A percentile compares a stretch with the other conserved stretches of the same genome.
Conservation (phyloP, 2,329 filamentous ascomycete genomes). For the Fusarium mundagurra region DNA sequence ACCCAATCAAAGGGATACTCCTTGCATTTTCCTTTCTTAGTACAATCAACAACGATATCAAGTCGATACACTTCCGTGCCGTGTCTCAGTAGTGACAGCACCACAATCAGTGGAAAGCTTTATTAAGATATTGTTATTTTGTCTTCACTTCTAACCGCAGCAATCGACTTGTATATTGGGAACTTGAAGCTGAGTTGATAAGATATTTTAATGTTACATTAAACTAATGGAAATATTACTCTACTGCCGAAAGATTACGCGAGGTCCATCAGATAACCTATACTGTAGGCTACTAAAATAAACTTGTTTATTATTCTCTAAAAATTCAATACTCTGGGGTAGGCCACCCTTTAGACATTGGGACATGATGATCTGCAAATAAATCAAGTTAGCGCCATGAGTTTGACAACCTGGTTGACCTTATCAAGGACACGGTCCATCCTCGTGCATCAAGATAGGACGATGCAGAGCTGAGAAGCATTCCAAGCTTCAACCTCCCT, state of each 20-base stretch:
- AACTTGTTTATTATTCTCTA: not conserved
- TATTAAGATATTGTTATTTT: rapidly evolving
- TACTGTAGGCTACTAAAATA: not conserved
- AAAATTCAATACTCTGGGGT: not conserved
- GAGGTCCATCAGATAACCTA: too few species aligned
- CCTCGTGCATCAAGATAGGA: not conserved
- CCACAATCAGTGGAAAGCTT: too few species aligned
- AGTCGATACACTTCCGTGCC: too few species aligned
- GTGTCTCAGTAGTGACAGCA: not conserved
- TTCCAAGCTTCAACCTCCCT: not conserved
- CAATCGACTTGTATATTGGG: rapidly evolving
- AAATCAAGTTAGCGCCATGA: not conserved
- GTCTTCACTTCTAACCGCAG: rapidly evolving
- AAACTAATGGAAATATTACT: rapidly evolving
- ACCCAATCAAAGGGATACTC: not conserved
- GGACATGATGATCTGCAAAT: not conserved
- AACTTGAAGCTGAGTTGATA: rapidly evolving
- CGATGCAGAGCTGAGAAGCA: not conserved
- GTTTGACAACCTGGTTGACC: not conserved
- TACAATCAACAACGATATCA: rapidly evolving
- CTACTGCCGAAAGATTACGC: rapidly evolving
- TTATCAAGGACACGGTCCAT: not conserved
- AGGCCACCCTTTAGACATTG: not conserved
- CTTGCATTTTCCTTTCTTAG: not conserved
- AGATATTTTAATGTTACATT: not conserved